Conservation (phyloP, 2,329 filamentous ascomycete species). For the Venturia pyrina region DNA sequence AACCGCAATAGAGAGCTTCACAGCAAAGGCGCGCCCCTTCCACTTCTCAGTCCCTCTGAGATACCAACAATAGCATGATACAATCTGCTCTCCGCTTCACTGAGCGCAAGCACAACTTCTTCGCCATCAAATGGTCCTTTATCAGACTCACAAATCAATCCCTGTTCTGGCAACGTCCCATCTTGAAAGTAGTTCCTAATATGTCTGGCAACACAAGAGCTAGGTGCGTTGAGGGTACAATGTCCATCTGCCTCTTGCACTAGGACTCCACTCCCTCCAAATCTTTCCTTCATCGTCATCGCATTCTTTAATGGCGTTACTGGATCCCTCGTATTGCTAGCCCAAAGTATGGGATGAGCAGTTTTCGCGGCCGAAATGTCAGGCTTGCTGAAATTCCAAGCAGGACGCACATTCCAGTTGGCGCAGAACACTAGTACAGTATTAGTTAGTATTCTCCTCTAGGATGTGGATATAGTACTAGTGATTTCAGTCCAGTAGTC, state of each 20-base stretch:
- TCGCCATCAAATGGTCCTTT: conserved; percentile 10
- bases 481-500: conserved; percentile 28
- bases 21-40: background rate
- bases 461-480: background rate
- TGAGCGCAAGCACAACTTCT: background rate
- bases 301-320: conserved; percentile 24
- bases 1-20: background rate
- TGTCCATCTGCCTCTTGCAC: conserved; percentile 34
- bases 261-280: conserved; percentile 22
- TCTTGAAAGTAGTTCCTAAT: conserved; percentile 31
- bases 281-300: conserved; percentile 11
- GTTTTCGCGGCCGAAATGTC: conserved; percentile 6
- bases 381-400: conserved; percentile 23
- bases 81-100: background rate
- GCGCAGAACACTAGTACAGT: conserved; percentile 24
- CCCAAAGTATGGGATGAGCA: conserved; percentile 20
- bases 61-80: conserved; percentile 1
- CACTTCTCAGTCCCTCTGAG: background rate
- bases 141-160: conserved; percentile 31
- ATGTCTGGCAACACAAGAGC: conserved; percentile 24
- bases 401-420: conserved; percentile 27
- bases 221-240: conserved; percentile 30
- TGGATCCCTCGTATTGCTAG: conserved; percentile 25
- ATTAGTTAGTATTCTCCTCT: too few species aligned
- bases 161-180: conserved; percentile 33